Evolutionary conservation across 2,329 filamentous ascomycete genomes (phyloP), one percentile per base, ranked within the genome.

Genomic region (Corinectria fuckeliana): DNA sequence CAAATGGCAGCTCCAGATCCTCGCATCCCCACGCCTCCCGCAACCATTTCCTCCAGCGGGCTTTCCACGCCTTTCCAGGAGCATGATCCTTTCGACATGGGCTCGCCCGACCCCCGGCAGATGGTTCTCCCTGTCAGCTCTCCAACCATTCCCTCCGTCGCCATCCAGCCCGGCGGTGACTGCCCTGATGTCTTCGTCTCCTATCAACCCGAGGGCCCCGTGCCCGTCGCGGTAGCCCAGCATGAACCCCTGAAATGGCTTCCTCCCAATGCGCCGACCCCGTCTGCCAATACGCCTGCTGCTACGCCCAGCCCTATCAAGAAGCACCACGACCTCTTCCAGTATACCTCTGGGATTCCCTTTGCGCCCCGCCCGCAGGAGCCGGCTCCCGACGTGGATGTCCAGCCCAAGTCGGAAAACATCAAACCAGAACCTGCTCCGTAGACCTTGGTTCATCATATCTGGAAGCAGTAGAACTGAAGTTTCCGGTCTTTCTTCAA

Each of bases 141-240:
- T 3, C 73, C 75, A 16, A 49, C 58, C 4, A 59, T 72, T 9
- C 69, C 71, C 2, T 70, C 69, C 10, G 69, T 71, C 7, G 59
- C 69, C 5, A 54, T 71, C n/a, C 68, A 74, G 23, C 55, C 67
- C 14, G 66, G 62, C 34, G 62, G 58, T 21, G 69, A 73, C 39
- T 42, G 54, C 3, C 49, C 62, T 2, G 78, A 82, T 50, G 67
- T 81, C 20, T 87, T 87, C 60, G 75, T 87, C 21, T 78, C 78
- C 0, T 86, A 86, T 61, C 81, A 86, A 58, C 83, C 85, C 0
- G 79, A 84, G n/a, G 85, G 84, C 0, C 80, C 82, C 1, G 60
- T 74, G 0, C 77, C 83, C 0, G 69, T 73, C 4, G 51, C 78
- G 1, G 61, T 80, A 14, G 66, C 73, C 6, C 74, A 73, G 28